Evolutionary conservation across 441 rosid genomes (phyloP).

Genomic region (Rhodomyrtus psidioides): DNA sequence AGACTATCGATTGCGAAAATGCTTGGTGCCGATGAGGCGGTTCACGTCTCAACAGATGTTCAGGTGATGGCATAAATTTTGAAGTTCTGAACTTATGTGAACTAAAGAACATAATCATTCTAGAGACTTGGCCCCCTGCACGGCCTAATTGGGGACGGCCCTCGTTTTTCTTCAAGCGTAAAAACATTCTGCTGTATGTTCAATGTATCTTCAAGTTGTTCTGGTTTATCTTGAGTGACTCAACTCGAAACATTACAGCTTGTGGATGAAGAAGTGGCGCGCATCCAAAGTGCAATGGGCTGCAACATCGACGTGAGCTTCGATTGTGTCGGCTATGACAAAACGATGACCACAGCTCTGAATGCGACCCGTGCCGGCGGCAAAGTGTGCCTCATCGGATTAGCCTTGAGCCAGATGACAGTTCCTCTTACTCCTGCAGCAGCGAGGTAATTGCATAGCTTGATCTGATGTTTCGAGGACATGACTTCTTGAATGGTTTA

Average conservation of each 20-base stretch:
- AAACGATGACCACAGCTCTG: constrained; percentile 90
- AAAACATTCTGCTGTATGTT: constrained; percentile 35
- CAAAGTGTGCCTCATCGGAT: constrained; percentile 91
- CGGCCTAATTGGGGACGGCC: neutral
- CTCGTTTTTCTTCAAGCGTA: neutral
- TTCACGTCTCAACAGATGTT: constrained; percentile 55
- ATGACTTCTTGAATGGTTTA: neutral
- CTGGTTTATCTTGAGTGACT: neutral
- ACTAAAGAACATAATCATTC: neutral
- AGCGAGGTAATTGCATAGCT: constrained; percentile 46
- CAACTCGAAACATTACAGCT: neutral
- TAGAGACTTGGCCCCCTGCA: neutral
- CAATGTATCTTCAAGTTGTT: neutral
- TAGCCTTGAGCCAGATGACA: constrained; percentile 87
- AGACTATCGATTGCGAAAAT: constrained; percentile 79
- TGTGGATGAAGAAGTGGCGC: constrained; percentile 40
- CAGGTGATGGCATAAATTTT: constrained; percentile 30
- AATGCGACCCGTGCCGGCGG: constrained; percentile 71
- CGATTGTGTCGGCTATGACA: constrained; percentile 87
- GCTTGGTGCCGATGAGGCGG: constrained; percentile 62
- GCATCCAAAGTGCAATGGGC: constrained; percentile 60
- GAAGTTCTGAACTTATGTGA: neutral
- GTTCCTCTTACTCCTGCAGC: constrained; percentile 95
- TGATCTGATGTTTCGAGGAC: neutral
- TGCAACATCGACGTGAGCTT: constrained; percentile 59